Conservation (phyloP, 1,139 yeast species). For the Saccharomycopsis phalli region DNA sequence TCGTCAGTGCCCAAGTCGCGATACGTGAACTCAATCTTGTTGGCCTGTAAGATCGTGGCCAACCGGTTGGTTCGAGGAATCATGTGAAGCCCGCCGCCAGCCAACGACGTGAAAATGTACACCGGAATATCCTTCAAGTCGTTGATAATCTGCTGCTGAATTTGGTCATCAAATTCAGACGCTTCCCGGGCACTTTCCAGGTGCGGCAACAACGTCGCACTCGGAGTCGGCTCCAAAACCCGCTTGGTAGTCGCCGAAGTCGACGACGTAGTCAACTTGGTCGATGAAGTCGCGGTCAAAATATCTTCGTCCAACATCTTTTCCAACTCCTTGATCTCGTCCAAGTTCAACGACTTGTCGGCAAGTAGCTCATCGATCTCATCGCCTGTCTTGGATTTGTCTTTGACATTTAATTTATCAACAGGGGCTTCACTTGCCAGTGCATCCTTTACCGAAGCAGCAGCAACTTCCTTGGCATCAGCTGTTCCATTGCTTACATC, state of each 20-base stretch:
- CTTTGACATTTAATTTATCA: no score
- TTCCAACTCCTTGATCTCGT: constrained; percentile 18
- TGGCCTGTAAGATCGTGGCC: constrained; percentile 67
- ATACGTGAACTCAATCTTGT: constrained; percentile 56
- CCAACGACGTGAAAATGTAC: constrained; percentile 75
- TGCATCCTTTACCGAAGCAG: constrained; percentile 20
- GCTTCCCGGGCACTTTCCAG: constrained; percentile 17
- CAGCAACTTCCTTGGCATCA: constrained; percentile 8
- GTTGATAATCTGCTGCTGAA: constrained; percentile 19
- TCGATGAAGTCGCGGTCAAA: constrained; percentile 10
- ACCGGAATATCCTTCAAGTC: constrained; percentile 32
- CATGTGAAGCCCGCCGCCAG: constrained; percentile 81
- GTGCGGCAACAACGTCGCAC: constrained; percentile 26
- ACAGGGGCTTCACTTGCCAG: constrained; percentile 1
- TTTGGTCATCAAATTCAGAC: constrained; percentile 15
- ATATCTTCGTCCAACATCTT: constrained; percentile 17
- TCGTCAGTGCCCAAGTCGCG: constrained; percentile 86
- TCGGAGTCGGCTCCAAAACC: constrained; percentile 15
- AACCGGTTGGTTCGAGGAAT: constrained; percentile 74
- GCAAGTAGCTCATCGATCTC: constrained; percentile 15
- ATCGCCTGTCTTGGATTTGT: constrained; percentile 3
- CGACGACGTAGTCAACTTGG: constrained; percentile 4
- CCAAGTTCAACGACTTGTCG: constrained; percentile 12
- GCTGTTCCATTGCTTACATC: constrained; percentile 3
- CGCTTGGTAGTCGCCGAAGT: constrained; percentile 4